Conservation (phyloP, 192 early-diverging fungal species). For the Gigaspora rosea region DNA sequence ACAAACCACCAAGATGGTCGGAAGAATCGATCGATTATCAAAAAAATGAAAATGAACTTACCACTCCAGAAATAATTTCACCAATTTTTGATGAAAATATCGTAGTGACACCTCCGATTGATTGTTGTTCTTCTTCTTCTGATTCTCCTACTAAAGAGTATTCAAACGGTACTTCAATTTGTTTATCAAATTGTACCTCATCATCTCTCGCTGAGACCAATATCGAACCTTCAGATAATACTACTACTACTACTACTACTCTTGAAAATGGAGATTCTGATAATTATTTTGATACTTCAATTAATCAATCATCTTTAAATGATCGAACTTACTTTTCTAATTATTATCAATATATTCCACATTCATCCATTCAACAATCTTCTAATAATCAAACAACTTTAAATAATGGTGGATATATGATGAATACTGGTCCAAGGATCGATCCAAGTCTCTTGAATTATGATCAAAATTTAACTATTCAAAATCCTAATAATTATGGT, state of each 20-base stretch:
- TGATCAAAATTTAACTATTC: background rate
- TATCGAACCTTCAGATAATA: background rate
- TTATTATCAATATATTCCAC: constrained; percentile 20
- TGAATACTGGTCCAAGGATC: background rate
- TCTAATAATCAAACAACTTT: background rate
- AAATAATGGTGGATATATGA: background rate
- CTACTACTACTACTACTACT: no score
- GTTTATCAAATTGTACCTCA: background rate
- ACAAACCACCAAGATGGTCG: background rate
- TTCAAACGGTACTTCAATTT: background rate
- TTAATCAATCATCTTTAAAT: constrained; percentile 6
- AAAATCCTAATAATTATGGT: background rate
- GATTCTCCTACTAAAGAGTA: background rate
- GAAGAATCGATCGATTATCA: background rate
- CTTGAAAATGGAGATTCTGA: background rate
- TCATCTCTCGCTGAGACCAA: no score
- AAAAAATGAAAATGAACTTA: background rate
- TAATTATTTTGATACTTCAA: background rate
- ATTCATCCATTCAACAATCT: background rate
- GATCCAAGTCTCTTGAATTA: constrained; percentile 13
- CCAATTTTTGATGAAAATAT: background rate
- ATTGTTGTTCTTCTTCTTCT: background rate
- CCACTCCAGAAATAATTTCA: background rate
- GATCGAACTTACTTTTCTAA: background rate
- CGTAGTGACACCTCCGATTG: background rate